Evolutionary conservation across 176 grass and related monocot genomes (phyloP), one percentile per base, ranked within the genome.

Genomic region (Bolboschoenus planiculmis): DNA sequence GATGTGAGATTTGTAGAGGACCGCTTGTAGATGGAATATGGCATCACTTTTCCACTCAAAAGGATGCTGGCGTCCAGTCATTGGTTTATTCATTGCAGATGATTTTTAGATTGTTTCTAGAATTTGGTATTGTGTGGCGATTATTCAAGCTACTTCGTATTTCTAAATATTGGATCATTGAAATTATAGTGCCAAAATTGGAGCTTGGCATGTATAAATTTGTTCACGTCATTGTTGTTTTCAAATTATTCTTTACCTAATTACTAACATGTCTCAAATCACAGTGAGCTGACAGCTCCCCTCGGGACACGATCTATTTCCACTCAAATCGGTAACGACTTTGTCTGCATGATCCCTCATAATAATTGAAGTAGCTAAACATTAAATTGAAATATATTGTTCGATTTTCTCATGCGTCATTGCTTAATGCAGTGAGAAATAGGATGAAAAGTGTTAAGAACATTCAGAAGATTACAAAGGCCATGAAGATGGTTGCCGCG

Each of bases 401-500:
- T 78, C 2, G 21, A 15, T 55, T 74, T n/a, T 4, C 54, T 78
- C 42, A 23, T 83, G 23, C 4, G n/a, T 51, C 13, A 16, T 42
- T 83, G 14, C 44, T 42, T 50, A 21, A 82, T 85, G 15, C 84
- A 97, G 95, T 94, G 59, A 94, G 95, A 84, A 97, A 84, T 58
- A 82, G 95, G 33, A 97, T 97, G 95, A 97, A 97, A 84, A 97
- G 92, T 94, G 88, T 97, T 1, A 97, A 88, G 84, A 97, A 97
- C 74, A 97, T 94, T 24, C 92, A 97, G 77, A 97, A 97, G 87
- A 97, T 97, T 50, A 97, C 95, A 78, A 97, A 97, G 82, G 95
- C 95, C 59, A 97, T 97, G 95, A 97, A 97, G 83, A 97, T 97
- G 90, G 95, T 97, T 86, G 95, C 92, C 80, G 90, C 92, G 86